These are phyloP conservation scores for Colletotrichum costaricense DNA, from an alignment of 2,329 filamentous ascomycete genomes.

Conservation along the genomic window DNA sequence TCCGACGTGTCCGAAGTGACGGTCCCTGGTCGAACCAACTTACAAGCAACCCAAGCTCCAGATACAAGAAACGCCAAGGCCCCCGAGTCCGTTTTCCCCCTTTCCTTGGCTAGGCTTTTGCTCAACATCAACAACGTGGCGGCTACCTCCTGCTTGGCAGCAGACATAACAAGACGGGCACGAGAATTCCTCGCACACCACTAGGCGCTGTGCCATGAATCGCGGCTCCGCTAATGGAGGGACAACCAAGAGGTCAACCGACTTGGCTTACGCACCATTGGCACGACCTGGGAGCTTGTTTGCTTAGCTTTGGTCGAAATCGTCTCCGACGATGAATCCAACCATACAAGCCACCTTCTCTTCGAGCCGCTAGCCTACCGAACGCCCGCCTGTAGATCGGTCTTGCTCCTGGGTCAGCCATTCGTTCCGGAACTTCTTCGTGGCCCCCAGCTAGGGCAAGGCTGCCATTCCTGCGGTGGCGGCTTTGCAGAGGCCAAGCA, in stretches of 20 bases:
- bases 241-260: neutral
- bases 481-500: neutral
- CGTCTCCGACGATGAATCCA: neutral
- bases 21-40: neutral
- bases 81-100: neutral
- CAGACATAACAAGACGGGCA: neutral
- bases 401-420: slow-evolving; percentile 8
- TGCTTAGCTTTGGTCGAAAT: slow-evolving; percentile 7
- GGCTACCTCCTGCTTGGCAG: slow-evolving; percentile 24
- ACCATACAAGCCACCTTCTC: neutral
- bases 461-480: neutral
- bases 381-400: neutral
- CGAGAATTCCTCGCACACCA: slow-evolving; percentile 2
- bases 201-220: slow-evolving; percentile 6
- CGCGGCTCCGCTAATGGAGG: neutral
- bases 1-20: neutral
- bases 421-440: slow-evolving; percentile 25
- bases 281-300: slow-evolving; percentile 4
- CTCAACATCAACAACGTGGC: neutral
- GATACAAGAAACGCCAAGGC: slow-evolving; percentile 33
- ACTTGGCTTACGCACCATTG: slow-evolving; percentile 27
- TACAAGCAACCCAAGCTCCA: slow-evolving; percentile 11
- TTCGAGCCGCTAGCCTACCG: neutral
- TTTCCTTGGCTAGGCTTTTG: slow-evolving; percentile 1
- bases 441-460: neutral